phyloP scores from a whole-genome alignment of 1,139 yeast species.

The Suhomyces anneliseae region DNA sequence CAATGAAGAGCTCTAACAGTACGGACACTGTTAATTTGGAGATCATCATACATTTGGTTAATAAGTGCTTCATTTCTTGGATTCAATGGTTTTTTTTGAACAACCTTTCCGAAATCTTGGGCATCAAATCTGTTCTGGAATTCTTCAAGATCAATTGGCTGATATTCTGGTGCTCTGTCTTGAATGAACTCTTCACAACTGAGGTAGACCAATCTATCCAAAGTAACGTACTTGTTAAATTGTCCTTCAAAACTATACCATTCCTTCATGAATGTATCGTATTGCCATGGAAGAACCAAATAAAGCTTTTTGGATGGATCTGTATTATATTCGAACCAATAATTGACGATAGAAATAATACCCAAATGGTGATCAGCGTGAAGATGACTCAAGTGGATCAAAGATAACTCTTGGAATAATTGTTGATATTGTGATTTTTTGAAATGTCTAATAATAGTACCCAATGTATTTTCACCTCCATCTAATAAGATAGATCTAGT shows the following conservation, averaged over 20 bases:
- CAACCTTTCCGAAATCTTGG: slow-evolving; percentile 14
- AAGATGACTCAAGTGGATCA: slow-evolving; percentile 80
- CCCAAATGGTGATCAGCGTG: slow-evolving; percentile 99
- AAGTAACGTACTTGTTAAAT: slow-evolving; percentile 29
- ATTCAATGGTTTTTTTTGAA: slow-evolving; percentile 22
- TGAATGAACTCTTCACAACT: slow-evolving; percentile 66
- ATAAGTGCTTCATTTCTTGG: slow-evolving; percentile 20
- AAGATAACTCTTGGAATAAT: slow-evolving; percentile 53
- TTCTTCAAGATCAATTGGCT: slow-evolving; percentile 29
- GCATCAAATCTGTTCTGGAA: slow-evolving; percentile 34
- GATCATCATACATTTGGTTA: slow-evolving; percentile 23
- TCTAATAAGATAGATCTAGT: slow-evolving; percentile 64
- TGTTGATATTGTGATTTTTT: slow-evolving; percentile 38
- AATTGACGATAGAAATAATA: slow-evolving; percentile 61
- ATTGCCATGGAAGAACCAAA: slow-evolving; percentile 77
- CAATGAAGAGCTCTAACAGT: slow-evolving; percentile 86
- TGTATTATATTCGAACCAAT: slow-evolving; percentile 56
- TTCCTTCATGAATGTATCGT: slow-evolving; percentile 64
- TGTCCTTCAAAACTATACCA: slow-evolving; percentile 61
- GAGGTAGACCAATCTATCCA: slow-evolving; percentile 50
- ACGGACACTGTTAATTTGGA: slow-evolving; percentile 35
- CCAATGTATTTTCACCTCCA: slow-evolving; percentile 92
- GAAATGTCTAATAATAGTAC: slow-evolving; percentile 64
- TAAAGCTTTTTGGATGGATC: slow-evolving; percentile 40
- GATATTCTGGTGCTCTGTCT: slow-evolving; percentile 28